A percentile compares a stretch with the other conserved stretches of the same genome.
These are phyloP conservation scores for Neurospora cerealis DNA, from an alignment of 495 filamentous ascomycete genomes.

Conservation along the genomic window DNA sequence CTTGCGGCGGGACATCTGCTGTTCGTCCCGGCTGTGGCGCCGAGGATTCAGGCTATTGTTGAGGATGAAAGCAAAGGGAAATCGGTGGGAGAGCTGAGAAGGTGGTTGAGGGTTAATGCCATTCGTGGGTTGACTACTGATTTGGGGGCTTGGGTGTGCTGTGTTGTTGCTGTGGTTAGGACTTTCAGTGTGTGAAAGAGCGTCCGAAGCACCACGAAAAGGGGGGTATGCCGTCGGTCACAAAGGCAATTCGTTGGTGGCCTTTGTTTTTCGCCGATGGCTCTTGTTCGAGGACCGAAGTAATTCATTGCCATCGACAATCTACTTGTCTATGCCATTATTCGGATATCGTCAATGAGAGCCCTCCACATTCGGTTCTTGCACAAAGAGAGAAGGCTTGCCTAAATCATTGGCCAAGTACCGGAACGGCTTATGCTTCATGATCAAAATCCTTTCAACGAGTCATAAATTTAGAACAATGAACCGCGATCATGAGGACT, in stretches of 20 bases:
- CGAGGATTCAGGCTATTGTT: background rate
- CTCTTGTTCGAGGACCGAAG: background rate
- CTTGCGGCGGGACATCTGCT: background rate
- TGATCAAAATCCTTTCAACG: background rate
- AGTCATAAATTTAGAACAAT: background rate
- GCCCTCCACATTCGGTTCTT: background rate
- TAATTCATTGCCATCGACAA: background rate
- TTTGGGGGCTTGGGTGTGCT: conserved; percentile 3
- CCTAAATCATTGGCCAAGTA: background rate
- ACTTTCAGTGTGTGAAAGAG: background rate
- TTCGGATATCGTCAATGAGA: background rate
- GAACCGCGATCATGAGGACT: background rate
- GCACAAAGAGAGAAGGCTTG: background rate
- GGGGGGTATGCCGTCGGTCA: background rate
- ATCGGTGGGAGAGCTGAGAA: background rate
- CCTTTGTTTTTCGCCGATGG: background rate
- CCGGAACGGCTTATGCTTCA: background rate
- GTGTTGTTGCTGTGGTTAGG: background rate
- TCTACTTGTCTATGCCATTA: background rate
- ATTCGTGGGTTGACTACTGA: conserved; percentile 1
- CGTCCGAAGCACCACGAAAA: background rate
- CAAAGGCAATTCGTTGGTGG: background rate
- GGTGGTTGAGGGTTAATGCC: conserved; percentile 4
- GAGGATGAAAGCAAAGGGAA: background rate
- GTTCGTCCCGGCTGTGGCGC: background rate